Percentiles rank a stretch among this genome's conserved stretches.
Evolutionary conservation across 805 yeast species (phyloP).

Genomic region (Kuraishia hungarica): DNA sequence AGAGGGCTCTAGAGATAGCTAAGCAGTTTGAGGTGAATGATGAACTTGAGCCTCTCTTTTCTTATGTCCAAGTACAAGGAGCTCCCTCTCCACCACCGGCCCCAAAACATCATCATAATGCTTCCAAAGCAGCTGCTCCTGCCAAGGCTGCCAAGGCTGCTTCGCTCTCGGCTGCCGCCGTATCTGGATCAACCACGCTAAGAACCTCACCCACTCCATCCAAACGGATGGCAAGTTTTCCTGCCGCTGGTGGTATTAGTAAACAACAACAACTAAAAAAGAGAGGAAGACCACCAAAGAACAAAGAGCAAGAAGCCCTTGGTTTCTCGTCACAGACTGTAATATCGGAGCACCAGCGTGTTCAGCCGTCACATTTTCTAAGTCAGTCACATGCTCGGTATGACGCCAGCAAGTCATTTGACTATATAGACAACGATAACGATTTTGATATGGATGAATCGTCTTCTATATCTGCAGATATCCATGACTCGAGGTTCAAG

Average conservation of each 20-base stretch:
- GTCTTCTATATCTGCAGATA: background rate
- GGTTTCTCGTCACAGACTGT: background rate
- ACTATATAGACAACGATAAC: constrained; percentile 1
- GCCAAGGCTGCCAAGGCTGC: constrained; percentile 18
- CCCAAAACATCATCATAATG: constrained; percentile 60
- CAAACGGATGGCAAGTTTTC: background rate
- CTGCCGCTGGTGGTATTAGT: background rate
- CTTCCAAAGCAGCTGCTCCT: constrained; percentile 23
- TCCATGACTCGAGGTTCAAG: background rate
- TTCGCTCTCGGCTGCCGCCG: background rate
- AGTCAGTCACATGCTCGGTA: background rate
- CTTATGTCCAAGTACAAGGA: constrained; percentile 45
- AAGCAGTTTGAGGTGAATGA: constrained; percentile 55
- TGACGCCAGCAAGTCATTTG: background rate
- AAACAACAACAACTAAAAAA: constrained; percentile 11
- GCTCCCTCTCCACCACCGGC: constrained; percentile 47
- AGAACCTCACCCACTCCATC: background rate
- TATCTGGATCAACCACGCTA: background rate
- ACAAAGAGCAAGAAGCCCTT: constrained; percentile 6
- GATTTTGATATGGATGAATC: constrained; percentile 5
- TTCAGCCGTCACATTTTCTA: background rate
- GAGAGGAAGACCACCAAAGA: constrained; percentile 24
- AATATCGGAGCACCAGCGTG: constrained; percentile 1
- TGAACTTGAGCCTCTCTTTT: constrained; percentile 56
- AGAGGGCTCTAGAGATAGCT: constrained; percentile 63